phyloP scores from a whole-genome alignment of 208 protist species.

The Strigomonas galati region DNA sequence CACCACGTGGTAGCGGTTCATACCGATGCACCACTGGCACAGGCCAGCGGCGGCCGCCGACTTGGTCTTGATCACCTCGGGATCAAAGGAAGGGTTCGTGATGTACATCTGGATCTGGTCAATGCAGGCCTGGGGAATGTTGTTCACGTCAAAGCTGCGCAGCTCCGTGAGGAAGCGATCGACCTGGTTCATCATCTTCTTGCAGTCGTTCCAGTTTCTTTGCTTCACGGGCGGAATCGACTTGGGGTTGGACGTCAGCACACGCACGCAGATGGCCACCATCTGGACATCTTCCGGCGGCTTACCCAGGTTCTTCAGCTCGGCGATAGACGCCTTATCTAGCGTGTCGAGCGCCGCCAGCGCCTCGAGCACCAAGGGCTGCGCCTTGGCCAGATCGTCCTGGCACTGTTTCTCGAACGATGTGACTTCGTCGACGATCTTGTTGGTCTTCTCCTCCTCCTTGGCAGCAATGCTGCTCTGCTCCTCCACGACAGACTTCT shows the following conservation, averaged over 20 bases:
- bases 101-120: conserved; percentile 93
- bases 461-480: conserved; percentile 93
- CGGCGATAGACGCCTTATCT: conserved; percentile 96
- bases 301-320: conserved; percentile 97
- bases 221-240: conserved; percentile 89
- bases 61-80: conserved; percentile 90
- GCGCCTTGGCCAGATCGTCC: conserved; percentile 89
- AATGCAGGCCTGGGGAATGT: conserved; percentile 95
- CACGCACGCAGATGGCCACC: conserved; percentile 95
- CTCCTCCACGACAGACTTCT: conserved; percentile 95
- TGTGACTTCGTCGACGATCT: conserved; percentile 92
- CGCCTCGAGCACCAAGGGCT: conserved; percentile 94
- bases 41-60: conserved; percentile 96
- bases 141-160: conserved; percentile 93
- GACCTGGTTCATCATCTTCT: conserved; percentile 97
- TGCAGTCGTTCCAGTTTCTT: conserved; percentile 94
- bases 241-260: conserved; percentile 92
- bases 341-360: conserved; percentile 96
- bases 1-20: conserved; percentile 95
- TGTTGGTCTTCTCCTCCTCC: conserved; percentile 96
- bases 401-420: conserved; percentile 85
- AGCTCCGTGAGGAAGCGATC: conserved; percentile 94
- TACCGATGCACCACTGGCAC: conserved; percentile 96
- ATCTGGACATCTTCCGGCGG: conserved; percentile 95
- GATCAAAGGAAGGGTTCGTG: conserved; percentile 90